Evolutionary conservation across 2,329 filamentous ascomycete species (phyloP).

Genomic region (Piedraia hortae): DNA sequence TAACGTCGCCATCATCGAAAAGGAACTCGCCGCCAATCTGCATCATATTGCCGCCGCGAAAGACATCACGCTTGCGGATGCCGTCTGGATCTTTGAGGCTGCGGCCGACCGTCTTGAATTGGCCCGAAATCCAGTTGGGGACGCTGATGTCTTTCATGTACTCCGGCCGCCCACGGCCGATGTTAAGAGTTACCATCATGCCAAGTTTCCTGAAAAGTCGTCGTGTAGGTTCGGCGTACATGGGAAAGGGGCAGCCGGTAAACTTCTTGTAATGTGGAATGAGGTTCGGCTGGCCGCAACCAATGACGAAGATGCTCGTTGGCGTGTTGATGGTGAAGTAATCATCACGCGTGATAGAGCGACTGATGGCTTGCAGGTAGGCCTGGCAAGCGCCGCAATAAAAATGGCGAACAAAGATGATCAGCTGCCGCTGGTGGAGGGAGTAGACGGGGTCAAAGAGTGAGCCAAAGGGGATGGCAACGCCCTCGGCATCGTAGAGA

Average conservation of each 20-base stretch:
- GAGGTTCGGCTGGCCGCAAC: constrained; percentile 13
- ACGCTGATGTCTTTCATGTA: constrained; percentile 14
- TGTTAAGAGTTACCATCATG: constrained; percentile 12
- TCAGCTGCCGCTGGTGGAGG: constrained; percentile 13
- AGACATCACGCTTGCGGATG: constrained; percentile 9
- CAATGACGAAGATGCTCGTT: constrained; percentile 14
- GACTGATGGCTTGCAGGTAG: constrained; percentile 12
- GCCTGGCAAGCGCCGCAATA: constrained; percentile 17
- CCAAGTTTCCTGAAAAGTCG: constrained; percentile 13
- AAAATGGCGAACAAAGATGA: constrained; percentile 17
- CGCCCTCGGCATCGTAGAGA: constrained; percentile 33
- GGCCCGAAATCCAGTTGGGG: constrained; percentile 9
- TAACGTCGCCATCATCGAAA: constrained; percentile 14
- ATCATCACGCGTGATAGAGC: constrained; percentile 11
- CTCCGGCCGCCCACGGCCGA: constrained; percentile 10
- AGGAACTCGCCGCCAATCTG: constrained; percentile 17
- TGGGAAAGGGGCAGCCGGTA: constrained; percentile 13
- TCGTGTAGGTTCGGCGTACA: constrained; percentile 14
- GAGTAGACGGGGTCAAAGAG: constrained; percentile 26
- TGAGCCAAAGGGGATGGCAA: constrained; percentile 31
- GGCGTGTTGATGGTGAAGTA: constrained; percentile 13
- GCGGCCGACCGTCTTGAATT: constrained; percentile 8
- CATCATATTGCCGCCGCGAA: constrained; percentile 13
- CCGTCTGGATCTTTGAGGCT: constrained; percentile 9
- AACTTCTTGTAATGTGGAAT: constrained; percentile 13